These are phyloP conservation scores for Boletus rubroflammeus DNA, from an alignment of 768 basidiomycete genomes.

Conservation along the genomic window DNA sequence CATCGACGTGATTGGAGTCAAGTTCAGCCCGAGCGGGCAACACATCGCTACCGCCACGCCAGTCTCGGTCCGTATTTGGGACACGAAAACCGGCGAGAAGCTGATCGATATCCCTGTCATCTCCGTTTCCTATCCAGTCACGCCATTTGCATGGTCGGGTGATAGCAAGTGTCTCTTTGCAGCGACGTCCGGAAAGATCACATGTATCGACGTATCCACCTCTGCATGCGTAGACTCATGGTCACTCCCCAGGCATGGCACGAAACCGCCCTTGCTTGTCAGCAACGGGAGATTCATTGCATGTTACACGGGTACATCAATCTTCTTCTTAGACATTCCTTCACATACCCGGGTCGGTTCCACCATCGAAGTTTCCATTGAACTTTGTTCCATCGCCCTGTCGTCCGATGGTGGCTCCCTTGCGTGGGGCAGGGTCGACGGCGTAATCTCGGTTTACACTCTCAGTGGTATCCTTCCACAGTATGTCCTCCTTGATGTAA, in stretches of 20 bases:
- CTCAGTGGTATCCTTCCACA: not conserved
- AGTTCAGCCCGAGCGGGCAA: not conserved
- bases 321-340: not conserved
- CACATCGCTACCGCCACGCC: not conserved
- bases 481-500: not conserved
- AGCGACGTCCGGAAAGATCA: not conserved
- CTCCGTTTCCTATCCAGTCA: not conserved
- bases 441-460: not conserved
- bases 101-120: not conserved
- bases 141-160: not conserved
- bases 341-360: not conserved
- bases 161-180: not conserved
- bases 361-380: not conserved
- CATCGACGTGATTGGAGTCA: not conserved
- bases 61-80: not conserved
- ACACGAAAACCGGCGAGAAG: not conserved
- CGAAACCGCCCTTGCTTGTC: not conserved
- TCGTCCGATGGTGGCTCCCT: not conserved
- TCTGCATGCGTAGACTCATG: not conserved
- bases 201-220: not conserved
- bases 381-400: not conserved
- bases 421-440: not conserved
- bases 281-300: not conserved
- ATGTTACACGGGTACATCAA: not conserved
- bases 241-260: not conserved